Conservation (phyloP, 2,329 filamentous ascomycete species). For the Fusarium tanahbumbuense region DNA sequence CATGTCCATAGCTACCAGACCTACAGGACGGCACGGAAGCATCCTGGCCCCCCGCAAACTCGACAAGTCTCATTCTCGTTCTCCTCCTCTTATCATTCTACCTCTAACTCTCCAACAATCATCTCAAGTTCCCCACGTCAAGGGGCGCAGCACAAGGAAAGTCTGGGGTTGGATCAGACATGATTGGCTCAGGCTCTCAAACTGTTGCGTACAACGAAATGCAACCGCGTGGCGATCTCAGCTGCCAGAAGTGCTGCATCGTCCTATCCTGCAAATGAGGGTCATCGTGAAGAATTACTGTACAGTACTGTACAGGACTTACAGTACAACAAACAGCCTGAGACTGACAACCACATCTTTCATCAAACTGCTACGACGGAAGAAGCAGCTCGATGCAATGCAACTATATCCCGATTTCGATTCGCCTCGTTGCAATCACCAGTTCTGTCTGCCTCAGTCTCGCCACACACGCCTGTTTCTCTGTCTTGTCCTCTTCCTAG, state of each 20-base stretch:
- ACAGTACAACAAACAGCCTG: slow-evolving; percentile 6
- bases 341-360: slow-evolving; percentile 5
- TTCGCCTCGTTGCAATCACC: slow-evolving; percentile 25
- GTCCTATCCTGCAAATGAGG: slow-evolving; percentile 18
- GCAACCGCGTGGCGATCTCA: slow-evolving; percentile 28
- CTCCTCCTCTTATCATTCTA: not conserved
- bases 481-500: not conserved
- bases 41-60: slow-evolving; percentile 15
- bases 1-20: not conserved
- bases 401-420: slow-evolving; percentile 26
- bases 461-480: slow-evolving; percentile 33
- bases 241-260: slow-evolving; percentile 13
- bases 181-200: slow-evolving; percentile 20
- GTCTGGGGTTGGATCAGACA: slow-evolving; percentile 10
- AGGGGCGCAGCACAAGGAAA: slow-evolving; percentile 13
- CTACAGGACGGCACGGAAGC: slow-evolving; percentile 22
- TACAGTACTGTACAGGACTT: not conserved
- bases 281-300: slow-evolving; percentile 1
- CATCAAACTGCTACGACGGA: slow-evolving; percentile 14
- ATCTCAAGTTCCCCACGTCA: slow-evolving; percentile 20
- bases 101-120: slow-evolving; percentile 4
- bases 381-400: slow-evolving; percentile 36
- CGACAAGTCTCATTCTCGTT: slow-evolving; percentile 9
- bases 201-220: slow-evolving; percentile 26
- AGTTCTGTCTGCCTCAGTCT: slow-evolving; percentile 13